Evolutionary conservation across 164 flowering plant species (phyloP).

Genomic region (Tetrastigma voinierianum): DNA sequence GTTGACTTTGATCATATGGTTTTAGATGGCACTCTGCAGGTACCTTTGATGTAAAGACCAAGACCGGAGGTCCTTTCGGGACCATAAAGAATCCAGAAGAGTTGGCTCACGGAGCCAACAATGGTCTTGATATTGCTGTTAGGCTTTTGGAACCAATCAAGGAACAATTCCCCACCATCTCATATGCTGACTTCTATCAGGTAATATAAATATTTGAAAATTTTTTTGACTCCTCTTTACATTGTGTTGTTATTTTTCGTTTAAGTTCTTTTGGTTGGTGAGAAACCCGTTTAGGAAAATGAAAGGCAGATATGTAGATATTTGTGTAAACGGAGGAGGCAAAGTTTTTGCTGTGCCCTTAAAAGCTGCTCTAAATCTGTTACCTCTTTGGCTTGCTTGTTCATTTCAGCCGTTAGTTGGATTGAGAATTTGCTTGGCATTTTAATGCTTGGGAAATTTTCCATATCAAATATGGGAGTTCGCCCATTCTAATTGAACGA

Average conservation of each 20-base stretch:
- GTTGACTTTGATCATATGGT: not conserved
- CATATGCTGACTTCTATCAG: slow-evolving; percentile 86
- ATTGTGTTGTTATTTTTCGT: not conserved
- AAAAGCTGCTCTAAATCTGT: too few relatives aligned
- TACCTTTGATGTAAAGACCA: slow-evolving; percentile 69
- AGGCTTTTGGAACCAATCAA: slow-evolving; percentile 79
- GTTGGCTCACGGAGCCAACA: slow-evolving; percentile 73
- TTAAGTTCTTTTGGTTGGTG: not conserved
- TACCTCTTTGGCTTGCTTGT: too few relatives aligned
- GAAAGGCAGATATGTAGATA: too few relatives aligned
- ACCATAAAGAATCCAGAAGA: slow-evolving; percentile 70
- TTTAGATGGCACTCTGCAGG: slow-evolving; percentile 97
- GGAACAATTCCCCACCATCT: slow-evolving; percentile 73
- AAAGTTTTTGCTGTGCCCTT: too few relatives aligned
- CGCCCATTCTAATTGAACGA: too few relatives aligned
- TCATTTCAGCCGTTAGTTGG: too few relatives aligned
- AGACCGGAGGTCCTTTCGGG: slow-evolving; percentile 93
- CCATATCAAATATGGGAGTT: too few relatives aligned
- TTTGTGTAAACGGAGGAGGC: too few relatives aligned
- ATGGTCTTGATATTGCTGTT: slow-evolving; percentile 77
- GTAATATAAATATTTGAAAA: slow-evolving; percentile 20
- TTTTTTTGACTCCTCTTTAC: not conserved
- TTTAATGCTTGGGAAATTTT: too few relatives aligned
- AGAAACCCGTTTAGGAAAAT: too few relatives aligned
- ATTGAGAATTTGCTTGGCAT: too few relatives aligned